These are phyloP conservation scores for Pythium phragmiticola DNA, from an alignment of 352 stramenopile genomes.

Conservation along the genomic window DNA sequence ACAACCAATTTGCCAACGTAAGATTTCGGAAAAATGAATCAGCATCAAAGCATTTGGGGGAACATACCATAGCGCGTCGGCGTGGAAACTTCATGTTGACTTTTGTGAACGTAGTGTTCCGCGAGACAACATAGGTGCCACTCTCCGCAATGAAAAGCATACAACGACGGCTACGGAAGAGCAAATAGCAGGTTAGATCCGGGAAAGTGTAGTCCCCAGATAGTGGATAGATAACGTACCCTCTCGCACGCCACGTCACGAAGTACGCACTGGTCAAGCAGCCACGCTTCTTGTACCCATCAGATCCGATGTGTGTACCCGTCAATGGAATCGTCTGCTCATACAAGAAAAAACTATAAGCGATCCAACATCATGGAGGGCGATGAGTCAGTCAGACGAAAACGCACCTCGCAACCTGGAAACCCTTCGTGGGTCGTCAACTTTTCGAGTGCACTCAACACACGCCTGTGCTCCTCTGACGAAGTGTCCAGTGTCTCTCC, in stretches of 20 bases:
- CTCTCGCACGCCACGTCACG: conserved; percentile 79
- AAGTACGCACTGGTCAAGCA: conserved; percentile 81
- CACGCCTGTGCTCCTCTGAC: conserved; percentile 65
- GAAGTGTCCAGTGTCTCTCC: conserved; percentile 54
- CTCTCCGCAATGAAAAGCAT: conserved; percentile 69
- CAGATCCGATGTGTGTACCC: conserved; percentile 76
- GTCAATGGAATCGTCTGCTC: conserved; percentile 78
- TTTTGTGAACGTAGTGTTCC: conserved; percentile 83
- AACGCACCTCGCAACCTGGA: conserved; percentile 74
- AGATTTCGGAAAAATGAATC: not conserved
- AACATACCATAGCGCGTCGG: conserved; percentile 52
- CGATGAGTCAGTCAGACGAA: not conserved
- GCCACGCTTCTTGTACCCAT: conserved; percentile 67
- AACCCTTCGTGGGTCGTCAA: conserved; percentile 76
- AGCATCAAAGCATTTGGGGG: not conserved
- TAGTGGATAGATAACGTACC: conserved; percentile 34
- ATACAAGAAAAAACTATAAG: not conserved
- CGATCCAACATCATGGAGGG: not conserved
- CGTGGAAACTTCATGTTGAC: conserved; percentile 89
- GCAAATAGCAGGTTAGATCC: not conserved
- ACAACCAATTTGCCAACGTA: conserved; percentile 7
- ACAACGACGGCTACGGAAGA: conserved; percentile 57
- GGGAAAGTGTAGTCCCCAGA: too few relatives aligned
- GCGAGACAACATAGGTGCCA: conserved; percentile 78
- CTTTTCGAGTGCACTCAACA: conserved; percentile 56